phyloP scores from a whole-genome alignment of 2,329 filamentous ascomycete genomes.

The Trichophyton rubrum region DNA sequence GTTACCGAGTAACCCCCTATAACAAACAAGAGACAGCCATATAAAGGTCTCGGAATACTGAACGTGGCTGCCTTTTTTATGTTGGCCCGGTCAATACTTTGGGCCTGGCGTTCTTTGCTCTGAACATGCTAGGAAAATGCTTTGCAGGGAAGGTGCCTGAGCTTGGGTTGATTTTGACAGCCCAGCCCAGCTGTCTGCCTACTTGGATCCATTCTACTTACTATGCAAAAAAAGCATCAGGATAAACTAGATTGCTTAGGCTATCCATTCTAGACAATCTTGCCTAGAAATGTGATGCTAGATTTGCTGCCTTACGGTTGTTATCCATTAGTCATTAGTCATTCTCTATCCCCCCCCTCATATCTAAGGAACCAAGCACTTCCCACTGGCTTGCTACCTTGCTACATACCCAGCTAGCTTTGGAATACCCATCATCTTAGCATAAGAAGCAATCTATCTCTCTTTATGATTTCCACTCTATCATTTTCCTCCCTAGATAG shows the following conservation, averaged over 20 bases:
- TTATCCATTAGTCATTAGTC: background rate
- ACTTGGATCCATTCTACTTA: background rate
- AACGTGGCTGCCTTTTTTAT: background rate
- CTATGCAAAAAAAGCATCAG: background rate
- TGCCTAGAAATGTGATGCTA: background rate
- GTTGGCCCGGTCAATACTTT: background rate
- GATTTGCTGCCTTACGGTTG: background rate
- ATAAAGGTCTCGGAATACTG: background rate
- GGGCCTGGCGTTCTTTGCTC: background rate
- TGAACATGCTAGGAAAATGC: background rate
- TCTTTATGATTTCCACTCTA: background rate
- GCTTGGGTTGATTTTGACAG: background rate
- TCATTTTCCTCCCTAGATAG: background rate
- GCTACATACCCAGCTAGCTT: background rate
- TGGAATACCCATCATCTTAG: background rate
- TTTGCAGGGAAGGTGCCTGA: background rate
- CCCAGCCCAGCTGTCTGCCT: background rate
- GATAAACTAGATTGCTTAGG: background rate
- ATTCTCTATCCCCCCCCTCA: no score
- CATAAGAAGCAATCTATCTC: background rate
- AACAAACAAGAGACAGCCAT: background rate
- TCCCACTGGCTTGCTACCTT: background rate
- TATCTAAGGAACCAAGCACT: background rate
- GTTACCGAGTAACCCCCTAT: background rate
- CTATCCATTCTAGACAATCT: background rate